phyloP scores from a whole-genome alignment of 2,329 filamentous ascomycete genomes.

The Fusarium ramigenum region DNA sequence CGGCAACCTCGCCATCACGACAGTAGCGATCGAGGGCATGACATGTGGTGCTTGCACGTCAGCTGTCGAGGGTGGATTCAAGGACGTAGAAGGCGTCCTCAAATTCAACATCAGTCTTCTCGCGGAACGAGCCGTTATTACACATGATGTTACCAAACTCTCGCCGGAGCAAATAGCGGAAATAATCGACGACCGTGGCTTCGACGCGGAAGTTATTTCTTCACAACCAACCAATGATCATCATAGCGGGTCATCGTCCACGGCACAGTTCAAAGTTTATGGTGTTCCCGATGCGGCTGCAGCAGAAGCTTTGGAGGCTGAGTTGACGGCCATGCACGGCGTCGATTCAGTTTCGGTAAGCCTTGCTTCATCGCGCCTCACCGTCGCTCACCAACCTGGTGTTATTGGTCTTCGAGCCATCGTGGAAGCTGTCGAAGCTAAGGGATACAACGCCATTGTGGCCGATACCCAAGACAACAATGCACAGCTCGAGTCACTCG shows the following conservation, averaged over 20 bases:
- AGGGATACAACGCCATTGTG: constrained; percentile 87
- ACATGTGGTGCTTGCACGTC: constrained; percentile 97
- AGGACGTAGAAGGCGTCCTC: constrained; percentile 77
- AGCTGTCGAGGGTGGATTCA: constrained; percentile 85
- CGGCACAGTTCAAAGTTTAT: constrained; percentile 84
- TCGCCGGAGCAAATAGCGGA: constrained; percentile 78
- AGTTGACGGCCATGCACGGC: constrained; percentile 72
- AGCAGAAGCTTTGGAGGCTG: constrained; percentile 77
- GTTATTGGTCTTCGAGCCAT: constrained; percentile 82
- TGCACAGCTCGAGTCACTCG: constrained; percentile 92
- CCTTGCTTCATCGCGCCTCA: constrained; percentile 77
- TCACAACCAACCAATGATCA: constrained; percentile 70
- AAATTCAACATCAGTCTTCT: constrained; percentile 96
- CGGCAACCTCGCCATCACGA: constrained; percentile 73
- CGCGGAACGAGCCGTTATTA: constrained; percentile 88
- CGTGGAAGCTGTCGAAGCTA: constrained; percentile 82
- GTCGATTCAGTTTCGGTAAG: constrained; percentile 79
- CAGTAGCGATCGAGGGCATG: constrained; percentile 93
- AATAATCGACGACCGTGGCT: constrained; percentile 89
- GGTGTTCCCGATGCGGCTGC: constrained; percentile 77
- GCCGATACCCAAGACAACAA: constrained; percentile 95
- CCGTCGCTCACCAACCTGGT: constrained; percentile 75
- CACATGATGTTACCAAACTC: constrained; percentile 80
- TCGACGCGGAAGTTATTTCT: constrained; percentile 85
- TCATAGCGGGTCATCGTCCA: constrained; percentile 64